A percentile compares a stretch with the other conserved stretches of the same genome.
Conservation (phyloP, 2,329 filamentous ascomycete species). For the Penicillium digitatum region DNA sequence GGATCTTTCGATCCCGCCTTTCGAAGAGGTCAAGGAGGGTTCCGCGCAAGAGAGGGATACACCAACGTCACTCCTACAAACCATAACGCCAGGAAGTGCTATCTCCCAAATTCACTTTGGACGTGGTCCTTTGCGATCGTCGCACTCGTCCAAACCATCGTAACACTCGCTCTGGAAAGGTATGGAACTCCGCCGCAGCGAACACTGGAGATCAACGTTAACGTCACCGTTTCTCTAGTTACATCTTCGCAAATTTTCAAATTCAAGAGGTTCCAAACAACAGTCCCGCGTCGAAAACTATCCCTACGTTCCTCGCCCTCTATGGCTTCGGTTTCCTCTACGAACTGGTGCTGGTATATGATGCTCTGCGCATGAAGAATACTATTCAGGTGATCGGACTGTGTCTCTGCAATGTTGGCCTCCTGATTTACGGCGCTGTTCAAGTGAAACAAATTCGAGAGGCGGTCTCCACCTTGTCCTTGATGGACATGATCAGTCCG, state of each 20-base stretch:
- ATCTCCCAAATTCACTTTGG: constrained; percentile 79
- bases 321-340: constrained; percentile 98
- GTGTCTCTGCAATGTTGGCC: constrained; percentile 84
- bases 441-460: constrained; percentile 86
- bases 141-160: constrained; percentile 69
- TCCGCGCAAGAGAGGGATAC: constrained; percentile 52
- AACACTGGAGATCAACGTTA: neutral
- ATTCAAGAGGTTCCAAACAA: constrained; percentile 42
- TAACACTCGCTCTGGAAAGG: constrained; percentile 82
- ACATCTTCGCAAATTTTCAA: constrained; percentile 86
- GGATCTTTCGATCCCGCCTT: constrained; percentile 52
- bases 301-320: constrained; percentile 90
- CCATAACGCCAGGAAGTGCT: constrained; percentile 52
- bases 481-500: constrained; percentile 43
- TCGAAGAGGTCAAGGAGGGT: constrained; percentile 47
- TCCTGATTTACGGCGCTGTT: constrained; percentile 88
- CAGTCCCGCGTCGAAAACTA: constrained; percentile 55
- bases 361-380: constrained; percentile 90
- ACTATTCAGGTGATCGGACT: constrained; percentile 97
- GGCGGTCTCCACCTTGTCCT: constrained; percentile 58
- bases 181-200: constrained; percentile 49
- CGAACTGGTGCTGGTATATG: constrained; percentile 82
- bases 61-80: constrained; percentile 36
- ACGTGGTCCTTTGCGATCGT: constrained; percentile 78
- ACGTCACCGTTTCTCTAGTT: constrained; percentile 52